A percentile compares a stretch with the other conserved stretches of the same genome.
Evolutionary conservation across 805 yeast species (phyloP).

Genomic region (Teunomyces pallodes): DNA sequence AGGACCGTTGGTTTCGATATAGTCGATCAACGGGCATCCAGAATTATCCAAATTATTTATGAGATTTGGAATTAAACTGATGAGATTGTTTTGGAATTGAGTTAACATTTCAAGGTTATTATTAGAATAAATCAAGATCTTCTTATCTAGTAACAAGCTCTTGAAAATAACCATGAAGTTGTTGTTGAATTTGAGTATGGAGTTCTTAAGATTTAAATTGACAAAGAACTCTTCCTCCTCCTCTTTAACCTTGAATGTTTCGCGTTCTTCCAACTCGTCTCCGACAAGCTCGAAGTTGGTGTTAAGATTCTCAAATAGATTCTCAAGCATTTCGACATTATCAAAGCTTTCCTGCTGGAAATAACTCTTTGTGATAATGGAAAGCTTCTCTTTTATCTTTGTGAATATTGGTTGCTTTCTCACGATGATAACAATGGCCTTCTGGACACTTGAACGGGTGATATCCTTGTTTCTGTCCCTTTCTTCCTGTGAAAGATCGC

Average conservation of each 20-base stretch:
- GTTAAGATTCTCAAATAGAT: slow-evolving; percentile 66
- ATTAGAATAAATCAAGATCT: slow-evolving; percentile 69
- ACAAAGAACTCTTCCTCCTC: slow-evolving; percentile 44
- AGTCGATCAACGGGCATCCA: slow-evolving; percentile 71
- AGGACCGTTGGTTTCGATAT: slow-evolving; percentile 47
- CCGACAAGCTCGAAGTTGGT: slow-evolving; percentile 21
- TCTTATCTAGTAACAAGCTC: slow-evolving; percentile 71
- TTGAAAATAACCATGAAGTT: slow-evolving; percentile 69
- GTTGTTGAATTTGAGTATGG: slow-evolving; percentile 56
- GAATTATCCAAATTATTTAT: slow-evolving; percentile 69
- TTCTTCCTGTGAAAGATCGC: slow-evolving; percentile 49
- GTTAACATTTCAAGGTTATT: slow-evolving; percentile 78
- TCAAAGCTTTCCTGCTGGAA: slow-evolving; percentile 77
- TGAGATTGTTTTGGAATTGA: slow-evolving; percentile 75
- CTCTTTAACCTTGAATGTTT: slow-evolving; percentile 15
- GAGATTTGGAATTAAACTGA: slow-evolving; percentile 80
- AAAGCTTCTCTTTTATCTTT: slow-evolving; percentile 84
- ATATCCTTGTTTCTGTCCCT: slow-evolving; percentile 55
- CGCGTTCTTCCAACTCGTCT: slow-evolving; percentile 17
- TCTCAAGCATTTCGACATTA: slow-evolving; percentile 65
- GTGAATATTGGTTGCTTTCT: slow-evolving; percentile 79
- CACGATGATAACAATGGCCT: slow-evolving; percentile 83
- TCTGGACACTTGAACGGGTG: slow-evolving; percentile 86
- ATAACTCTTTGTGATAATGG: slow-evolving; percentile 83
- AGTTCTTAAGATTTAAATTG: slow-evolving; percentile 69